Conservation (phyloP, 768 basidiomycete genomes). For the Mycena albidolilacea region DNA sequence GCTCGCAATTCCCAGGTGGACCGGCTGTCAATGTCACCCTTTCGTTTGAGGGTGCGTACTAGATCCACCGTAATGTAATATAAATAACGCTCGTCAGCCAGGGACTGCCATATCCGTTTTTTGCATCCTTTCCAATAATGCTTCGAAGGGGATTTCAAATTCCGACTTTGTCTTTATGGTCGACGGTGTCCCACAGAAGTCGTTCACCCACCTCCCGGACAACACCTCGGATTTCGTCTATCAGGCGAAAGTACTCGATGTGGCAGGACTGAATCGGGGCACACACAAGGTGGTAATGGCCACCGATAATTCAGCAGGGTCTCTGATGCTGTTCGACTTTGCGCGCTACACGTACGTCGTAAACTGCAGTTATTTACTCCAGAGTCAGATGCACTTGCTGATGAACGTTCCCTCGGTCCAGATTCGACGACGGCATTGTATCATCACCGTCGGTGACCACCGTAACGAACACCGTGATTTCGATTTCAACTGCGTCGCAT, state of each 20-base stretch:
- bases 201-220: constrained; percentile 14
- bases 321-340: constrained; percentile 29
- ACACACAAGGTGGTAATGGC: constrained; percentile 15
- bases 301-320: constrained; percentile 20
- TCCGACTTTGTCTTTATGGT: constrained; percentile 13
- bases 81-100: neutral
- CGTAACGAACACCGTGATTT: neutral
- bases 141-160: no score
- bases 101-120: constrained; percentile 22
- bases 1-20: constrained; percentile 20
- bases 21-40: constrained; percentile 19
- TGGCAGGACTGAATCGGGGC: constrained; percentile 1
- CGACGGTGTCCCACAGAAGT: constrained; percentile 10
- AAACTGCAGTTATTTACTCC: neutral
- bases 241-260: constrained; percentile 1
- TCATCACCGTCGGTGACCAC: neutral
- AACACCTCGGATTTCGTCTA: constrained; percentile 16
- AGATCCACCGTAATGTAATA: neutral
- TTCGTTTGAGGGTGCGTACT: constrained; percentile 21
- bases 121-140: constrained; percentile 19
- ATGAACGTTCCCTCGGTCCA: neutral
- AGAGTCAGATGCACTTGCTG: neutral
- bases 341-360: constrained; percentile 25
- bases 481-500: neutral
- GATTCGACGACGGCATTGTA: constrained; percentile 9